These are phyloP conservation scores for Cyberlindnera meyerae DNA, from an alignment of 805 yeast species.

Conservation along the genomic window DNA sequence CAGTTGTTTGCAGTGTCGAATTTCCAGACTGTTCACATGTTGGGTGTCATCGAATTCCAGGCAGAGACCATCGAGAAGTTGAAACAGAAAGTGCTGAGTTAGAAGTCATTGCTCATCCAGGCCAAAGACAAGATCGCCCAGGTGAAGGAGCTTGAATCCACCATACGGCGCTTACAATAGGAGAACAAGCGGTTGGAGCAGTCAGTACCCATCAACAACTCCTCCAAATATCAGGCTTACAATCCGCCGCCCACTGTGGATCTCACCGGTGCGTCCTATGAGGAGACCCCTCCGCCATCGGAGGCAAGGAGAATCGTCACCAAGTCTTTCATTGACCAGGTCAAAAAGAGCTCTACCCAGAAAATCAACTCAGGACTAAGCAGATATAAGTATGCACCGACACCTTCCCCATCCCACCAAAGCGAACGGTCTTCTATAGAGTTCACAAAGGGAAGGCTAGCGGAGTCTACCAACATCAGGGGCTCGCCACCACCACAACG, in stretches of 20 bases:
- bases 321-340: constrained; percentile 18
- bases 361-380: too few relatives aligned
- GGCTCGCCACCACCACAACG: constrained; percentile 1
- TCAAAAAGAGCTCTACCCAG: too few relatives aligned
- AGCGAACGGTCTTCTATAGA: neutral
- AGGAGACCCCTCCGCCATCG: too few relatives aligned
- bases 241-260: constrained; percentile 20
- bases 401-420: constrained; percentile 1
- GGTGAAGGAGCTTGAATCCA: constrained; percentile 12
- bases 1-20: constrained; percentile 22
- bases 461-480: constrained; percentile 22
- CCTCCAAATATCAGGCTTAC: too few relatives aligned
- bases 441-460: constrained; percentile 18
- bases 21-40: constrained; percentile 22
- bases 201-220: too few relatives aligned
- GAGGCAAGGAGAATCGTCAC: constrained; percentile 7
- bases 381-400: too few relatives aligned
- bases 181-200: constrained; percentile 8
- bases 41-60: constrained; percentile 19
- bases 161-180: constrained; percentile 9
- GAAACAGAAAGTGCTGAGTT: constrained; percentile 18
- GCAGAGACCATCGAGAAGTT: constrained; percentile 12
- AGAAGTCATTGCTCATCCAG: constrained; percentile 17
- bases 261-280: constrained; percentile 19
- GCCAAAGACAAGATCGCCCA: constrained; percentile 23